These are phyloP conservation scores for Geranium brycei DNA, from an alignment of 345 rosid genomes.

Conservation along the genomic window DNA sequence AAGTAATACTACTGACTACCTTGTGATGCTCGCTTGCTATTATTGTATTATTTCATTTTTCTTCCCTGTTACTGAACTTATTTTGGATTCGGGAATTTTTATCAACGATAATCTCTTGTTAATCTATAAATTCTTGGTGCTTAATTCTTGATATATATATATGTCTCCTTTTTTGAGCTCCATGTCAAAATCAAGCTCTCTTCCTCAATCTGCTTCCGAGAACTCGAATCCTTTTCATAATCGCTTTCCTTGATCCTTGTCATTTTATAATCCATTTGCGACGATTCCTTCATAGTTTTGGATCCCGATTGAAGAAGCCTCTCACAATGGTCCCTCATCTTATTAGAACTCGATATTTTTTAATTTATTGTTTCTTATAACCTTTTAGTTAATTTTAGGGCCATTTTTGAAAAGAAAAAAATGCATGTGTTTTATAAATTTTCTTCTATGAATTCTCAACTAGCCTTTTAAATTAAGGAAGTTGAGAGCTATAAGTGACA, in stretches of 20 bases:
- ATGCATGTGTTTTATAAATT: too few species aligned
- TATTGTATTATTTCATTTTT: conserved; percentile 13
- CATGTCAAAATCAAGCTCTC: conserved; percentile 19
- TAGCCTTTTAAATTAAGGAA: too few species aligned
- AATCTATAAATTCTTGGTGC: conserved; percentile 25
- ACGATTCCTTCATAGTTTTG: conserved; percentile 31
- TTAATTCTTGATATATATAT: conserved; percentile 29
- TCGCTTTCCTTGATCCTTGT: conserved; percentile 22
- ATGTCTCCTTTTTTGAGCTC: conserved; percentile 25
- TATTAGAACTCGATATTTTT: too few species aligned
- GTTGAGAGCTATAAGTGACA: too few species aligned
- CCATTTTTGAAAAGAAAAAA: too few species aligned
- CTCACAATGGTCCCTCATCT: too few species aligned
- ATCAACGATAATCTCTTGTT: conserved; percentile 26
- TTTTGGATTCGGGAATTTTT: conserved; percentile 27
- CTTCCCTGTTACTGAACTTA: conserved; percentile 25
- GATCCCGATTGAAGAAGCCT: too few species aligned
- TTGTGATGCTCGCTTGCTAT: background rate
- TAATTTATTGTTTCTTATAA: too few species aligned
- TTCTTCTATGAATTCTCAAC: too few species aligned
- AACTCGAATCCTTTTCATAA: conserved; percentile 20
- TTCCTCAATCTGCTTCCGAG: conserved; percentile 18
- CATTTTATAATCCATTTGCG: conserved; percentile 18
- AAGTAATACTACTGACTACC: conserved; percentile 13
- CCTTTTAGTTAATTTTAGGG: too few species aligned